Percentiles rank a stretch among this genome's conserved stretches.
Evolutionary conservation across 2,329 filamentous ascomycete genomes (phyloP).

Genomic region (Westerdykella sp.): DNA sequence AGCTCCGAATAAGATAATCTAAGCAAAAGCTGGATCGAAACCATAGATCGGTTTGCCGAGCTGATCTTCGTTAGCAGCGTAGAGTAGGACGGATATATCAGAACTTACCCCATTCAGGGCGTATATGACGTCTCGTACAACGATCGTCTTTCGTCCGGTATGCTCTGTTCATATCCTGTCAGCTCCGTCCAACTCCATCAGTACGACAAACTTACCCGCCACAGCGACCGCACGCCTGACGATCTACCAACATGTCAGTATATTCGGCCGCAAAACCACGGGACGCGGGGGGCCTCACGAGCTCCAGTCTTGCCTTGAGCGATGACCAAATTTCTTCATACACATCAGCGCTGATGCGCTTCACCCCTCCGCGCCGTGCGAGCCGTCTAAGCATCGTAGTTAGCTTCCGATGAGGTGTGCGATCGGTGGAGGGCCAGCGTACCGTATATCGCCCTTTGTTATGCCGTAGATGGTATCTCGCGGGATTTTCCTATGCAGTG

Average conservation of each 20-base stretch:
- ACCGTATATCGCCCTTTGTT: conserved; percentile 34
- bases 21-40: conserved; percentile 15
- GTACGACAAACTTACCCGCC: conserved; percentile 8
- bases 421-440: conserved; percentile 7
- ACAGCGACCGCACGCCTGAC: conserved; percentile 18
- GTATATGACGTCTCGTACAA: conserved; percentile 27
- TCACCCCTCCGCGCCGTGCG: conserved; percentile 70
- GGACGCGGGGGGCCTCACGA: conserved; percentile 10
- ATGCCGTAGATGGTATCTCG: conserved; percentile 30
- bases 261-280: not conserved
- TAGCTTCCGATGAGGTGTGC: conserved; percentile 1
- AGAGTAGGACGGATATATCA: conserved; percentile 4
- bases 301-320: conserved; percentile 46
- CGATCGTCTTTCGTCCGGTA: conserved; percentile 24
- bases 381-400: conserved; percentile 47
- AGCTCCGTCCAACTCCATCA: no score
- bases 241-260: conserved; percentile 13
- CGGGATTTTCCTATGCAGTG: conserved; percentile 20
- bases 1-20: not conserved
- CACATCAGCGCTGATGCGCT: conserved; percentile 59
- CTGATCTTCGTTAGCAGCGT: not conserved
- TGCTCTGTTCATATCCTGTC: conserved; percentile 10
- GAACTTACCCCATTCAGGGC: conserved; percentile 25
- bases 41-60: conserved; percentile 21
- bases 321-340: conserved; percentile 56